These are phyloP conservation scores for Rhododendron molle DNA, from an alignment of 148 eudicot species.

Conservation along the genomic window DNA sequence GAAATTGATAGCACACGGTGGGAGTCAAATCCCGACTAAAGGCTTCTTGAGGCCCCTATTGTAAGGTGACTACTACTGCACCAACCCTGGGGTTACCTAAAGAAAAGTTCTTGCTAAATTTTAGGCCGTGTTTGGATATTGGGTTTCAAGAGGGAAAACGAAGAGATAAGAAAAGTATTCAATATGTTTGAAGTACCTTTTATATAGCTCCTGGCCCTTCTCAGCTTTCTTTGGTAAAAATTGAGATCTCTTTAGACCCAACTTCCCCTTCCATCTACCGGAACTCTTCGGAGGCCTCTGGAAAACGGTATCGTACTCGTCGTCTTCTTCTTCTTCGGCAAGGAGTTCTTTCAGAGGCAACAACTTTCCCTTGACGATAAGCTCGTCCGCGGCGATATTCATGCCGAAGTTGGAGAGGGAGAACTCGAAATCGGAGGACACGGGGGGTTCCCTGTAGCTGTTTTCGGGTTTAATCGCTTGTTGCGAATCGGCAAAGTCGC, in stretches of 20 bases:
- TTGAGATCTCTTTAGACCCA: slow-evolving; percentile 29
- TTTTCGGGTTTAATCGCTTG: slow-evolving; percentile 19
- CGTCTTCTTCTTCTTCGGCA: slow-evolving; percentile 14
- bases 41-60: neutral
- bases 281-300: slow-evolving; percentile 22
- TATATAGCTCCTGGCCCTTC: slow-evolving; percentile 15
- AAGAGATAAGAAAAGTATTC: neutral
- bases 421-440: slow-evolving; percentile 49
- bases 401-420: slow-evolving; percentile 16
- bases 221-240: slow-evolving; percentile 17
- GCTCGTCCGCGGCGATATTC: slow-evolving; percentile 36
- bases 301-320: slow-evolving; percentile 21
- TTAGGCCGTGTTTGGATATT: neutral
- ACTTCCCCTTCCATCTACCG: slow-evolving; percentile 31
- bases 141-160: neutral
- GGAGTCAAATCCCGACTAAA: neutral
- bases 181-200: neutral
- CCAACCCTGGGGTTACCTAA: neutral
- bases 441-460: slow-evolving; percentile 44
- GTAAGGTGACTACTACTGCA: neutral
- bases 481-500: slow-evolving; percentile 39
- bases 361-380: slow-evolving; percentile 30
- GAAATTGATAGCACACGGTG: neutral
- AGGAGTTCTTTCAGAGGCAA: slow-evolving; percentile 40
- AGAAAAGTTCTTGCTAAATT: neutral